phyloP scores from a whole-genome alignment of 352 stramenopile species.

The Thalassiosira livingstoniorum region DNA sequence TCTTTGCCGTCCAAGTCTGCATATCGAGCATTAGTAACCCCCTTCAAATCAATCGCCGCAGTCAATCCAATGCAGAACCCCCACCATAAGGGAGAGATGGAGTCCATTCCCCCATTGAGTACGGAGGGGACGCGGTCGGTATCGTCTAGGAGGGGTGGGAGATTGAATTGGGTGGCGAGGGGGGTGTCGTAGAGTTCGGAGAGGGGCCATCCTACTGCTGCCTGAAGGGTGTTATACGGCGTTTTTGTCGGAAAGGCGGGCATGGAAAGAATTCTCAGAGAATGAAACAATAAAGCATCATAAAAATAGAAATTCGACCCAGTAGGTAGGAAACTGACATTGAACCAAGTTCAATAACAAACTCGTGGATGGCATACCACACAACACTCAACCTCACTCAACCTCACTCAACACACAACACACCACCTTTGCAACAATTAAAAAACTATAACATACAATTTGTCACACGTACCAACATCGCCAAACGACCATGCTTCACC shows the following conservation, averaged over 20 bases:
- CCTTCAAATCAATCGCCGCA: slow-evolving; percentile 65
- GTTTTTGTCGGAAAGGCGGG: too few species aligned
- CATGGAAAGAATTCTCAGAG: too few species aligned
- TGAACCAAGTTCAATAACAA: too few species aligned
- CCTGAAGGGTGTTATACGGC: slow-evolving; percentile 3
- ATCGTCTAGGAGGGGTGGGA: slow-evolving; percentile 55
- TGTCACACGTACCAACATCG: slow-evolving; percentile 59
- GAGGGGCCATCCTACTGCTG: slow-evolving; percentile 74
- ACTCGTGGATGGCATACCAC: too few species aligned
- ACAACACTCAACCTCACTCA: too few species aligned
- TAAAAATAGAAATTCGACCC: too few species aligned
- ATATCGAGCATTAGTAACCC: slow-evolving; percentile 44
- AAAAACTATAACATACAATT: not conserved
- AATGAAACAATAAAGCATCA: too few species aligned
- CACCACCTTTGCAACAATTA: not conserved
- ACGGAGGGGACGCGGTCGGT: slow-evolving; percentile 67
- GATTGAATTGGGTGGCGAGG: slow-evolving; percentile 53
- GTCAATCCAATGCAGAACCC: slow-evolving; percentile 59
- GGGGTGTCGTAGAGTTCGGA: slow-evolving; percentile 71
- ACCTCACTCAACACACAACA: not conserved
- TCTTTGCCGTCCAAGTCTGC: slow-evolving; percentile 2
- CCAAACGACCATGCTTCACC: slow-evolving; percentile 73
- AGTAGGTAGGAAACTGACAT: too few species aligned
- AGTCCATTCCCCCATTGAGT: slow-evolving; percentile 73
- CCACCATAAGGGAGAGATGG: slow-evolving; percentile 69